Conservation (phyloP, 2,329 filamentous ascomycete genomes). For the Akanthomyces dipterigenus region DNA sequence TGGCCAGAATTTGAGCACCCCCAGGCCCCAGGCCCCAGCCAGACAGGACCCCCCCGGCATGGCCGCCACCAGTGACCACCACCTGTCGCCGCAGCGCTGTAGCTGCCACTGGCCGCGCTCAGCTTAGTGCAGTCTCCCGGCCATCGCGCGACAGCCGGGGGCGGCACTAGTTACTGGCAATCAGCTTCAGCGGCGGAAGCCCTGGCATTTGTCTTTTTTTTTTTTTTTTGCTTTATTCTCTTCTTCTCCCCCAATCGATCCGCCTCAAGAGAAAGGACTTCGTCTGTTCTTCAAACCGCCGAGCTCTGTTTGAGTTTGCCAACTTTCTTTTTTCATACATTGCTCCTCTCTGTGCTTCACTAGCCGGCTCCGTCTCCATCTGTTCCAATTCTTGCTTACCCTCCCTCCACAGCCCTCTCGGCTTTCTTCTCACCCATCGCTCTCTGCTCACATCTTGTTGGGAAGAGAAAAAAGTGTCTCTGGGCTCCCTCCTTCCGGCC, state of each 20-base stretch:
- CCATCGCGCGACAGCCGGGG: conserved; percentile 5
- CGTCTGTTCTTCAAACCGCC: background rate
- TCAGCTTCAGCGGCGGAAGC: background rate
- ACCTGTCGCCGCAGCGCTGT: background rate
- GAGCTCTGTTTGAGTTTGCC: background rate
- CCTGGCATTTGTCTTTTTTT: background rate
- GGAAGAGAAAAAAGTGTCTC: background rate
- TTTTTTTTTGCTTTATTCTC: background rate
- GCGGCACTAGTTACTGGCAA: too few relatives aligned
- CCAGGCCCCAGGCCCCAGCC: too few relatives aligned
- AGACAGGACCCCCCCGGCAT: too few relatives aligned
- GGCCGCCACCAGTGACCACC: too few relatives aligned
- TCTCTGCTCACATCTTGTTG: background rate
- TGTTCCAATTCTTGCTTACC: background rate
- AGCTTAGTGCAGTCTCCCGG: background rate
- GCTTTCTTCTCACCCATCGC: background rate
- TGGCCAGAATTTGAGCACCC: background rate
- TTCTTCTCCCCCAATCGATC: background rate
- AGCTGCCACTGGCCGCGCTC: background rate
- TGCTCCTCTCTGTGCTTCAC: background rate
- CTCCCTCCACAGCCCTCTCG: background rate
- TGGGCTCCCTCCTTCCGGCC: background rate
- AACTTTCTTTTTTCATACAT: background rate
- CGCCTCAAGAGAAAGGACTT: background rate
- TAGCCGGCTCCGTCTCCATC: background rate